These are phyloP conservation scores for Geosmithia flava DNA, from an alignment of 2,329 filamentous ascomycete genomes.

Conservation along the genomic window DNA sequence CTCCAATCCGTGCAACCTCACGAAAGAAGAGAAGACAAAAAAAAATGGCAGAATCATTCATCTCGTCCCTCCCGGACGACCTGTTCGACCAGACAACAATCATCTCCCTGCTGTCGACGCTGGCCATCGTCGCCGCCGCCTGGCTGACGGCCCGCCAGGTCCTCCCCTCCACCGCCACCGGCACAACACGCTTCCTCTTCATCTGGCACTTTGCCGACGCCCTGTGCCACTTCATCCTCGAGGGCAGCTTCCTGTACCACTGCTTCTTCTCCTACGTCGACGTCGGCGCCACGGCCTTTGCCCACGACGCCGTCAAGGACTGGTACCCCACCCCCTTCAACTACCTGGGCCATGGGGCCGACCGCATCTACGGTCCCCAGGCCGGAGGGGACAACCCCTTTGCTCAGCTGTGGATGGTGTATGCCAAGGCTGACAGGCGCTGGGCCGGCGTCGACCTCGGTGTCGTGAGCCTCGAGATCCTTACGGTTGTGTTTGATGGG, in stretches of 20 bases:
- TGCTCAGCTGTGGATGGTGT: slow-evolving; percentile 57
- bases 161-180: slow-evolving; percentile 35
- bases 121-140: slow-evolving; percentile 36
- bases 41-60: slow-evolving; percentile 4
- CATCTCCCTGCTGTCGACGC: slow-evolving; percentile 41
- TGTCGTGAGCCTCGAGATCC: slow-evolving; percentile 51
- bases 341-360: slow-evolving; percentile 32
- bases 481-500: slow-evolving; percentile 52
- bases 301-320: slow-evolving; percentile 15
- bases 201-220: slow-evolving; percentile 93
- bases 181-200: slow-evolving; percentile 64
- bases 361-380: slow-evolving; percentile 44
- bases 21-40: background rate
- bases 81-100: slow-evolving; percentile 49
- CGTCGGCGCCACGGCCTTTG: slow-evolving; percentile 1
- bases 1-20: too few relatives aligned
- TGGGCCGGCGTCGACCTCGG: slow-evolving; percentile 52
- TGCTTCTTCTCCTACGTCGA: slow-evolving; percentile 62
- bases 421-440: slow-evolving; percentile 48
- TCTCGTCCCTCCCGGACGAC: slow-evolving; percentile 33
- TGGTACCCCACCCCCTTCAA: slow-evolving; percentile 37
- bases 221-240: slow-evolving; percentile 81
- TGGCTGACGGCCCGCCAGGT: slow-evolving; percentile 33
- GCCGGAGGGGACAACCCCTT: slow-evolving; percentile 39
- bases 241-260: slow-evolving; percentile 86